These are phyloP conservation scores for Citrullus amarus DNA, from an alignment of 306 rosid species.

Conservation along the genomic window DNA sequence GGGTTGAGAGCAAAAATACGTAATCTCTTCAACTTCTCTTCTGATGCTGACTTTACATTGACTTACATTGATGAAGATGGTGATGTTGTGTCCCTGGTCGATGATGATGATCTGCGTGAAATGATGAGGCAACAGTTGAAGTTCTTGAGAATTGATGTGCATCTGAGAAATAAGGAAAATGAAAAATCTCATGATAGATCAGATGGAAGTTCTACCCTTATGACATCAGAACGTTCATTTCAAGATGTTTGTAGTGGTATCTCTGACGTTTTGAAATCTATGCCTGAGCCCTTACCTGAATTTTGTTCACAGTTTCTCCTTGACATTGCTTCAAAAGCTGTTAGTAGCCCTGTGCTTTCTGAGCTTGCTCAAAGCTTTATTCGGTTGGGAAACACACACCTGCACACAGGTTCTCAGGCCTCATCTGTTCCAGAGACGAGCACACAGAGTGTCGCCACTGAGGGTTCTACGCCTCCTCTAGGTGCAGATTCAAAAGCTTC, in stretches of 20 bases:
- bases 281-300: conserved; percentile 42
- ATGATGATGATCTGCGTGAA: conserved; percentile 71
- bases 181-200: conserved; percentile 28
- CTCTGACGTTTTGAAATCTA: conserved; percentile 30
- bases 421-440: conserved; percentile 19
- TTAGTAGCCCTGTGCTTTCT: conserved; percentile 30
- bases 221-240: conserved; percentile 17
- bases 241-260: background rate
- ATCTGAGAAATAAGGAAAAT: conserved; percentile 18
- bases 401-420: conserved; percentile 20
- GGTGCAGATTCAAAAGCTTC: conserved; percentile 12
- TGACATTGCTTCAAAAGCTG: conserved; percentile 30
- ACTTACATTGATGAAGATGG: conserved; percentile 90
- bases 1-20: conserved; percentile 43
- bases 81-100: conserved; percentile 62
- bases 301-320: conserved; percentile 23
- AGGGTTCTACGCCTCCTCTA: conserved; percentile 9
- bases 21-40: conserved; percentile 34
- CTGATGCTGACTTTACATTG: conserved; percentile 39
- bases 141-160: conserved; percentile 62
- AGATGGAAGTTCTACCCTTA: conserved; percentile 48
- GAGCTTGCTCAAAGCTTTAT: conserved; percentile 31
- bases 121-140: conserved; percentile 54
- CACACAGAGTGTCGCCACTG: conserved; percentile 13
- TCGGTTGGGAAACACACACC: conserved; percentile 21